phyloP scores from a whole-genome alignment of 305 asterid genomes.

The Euphrasia arctica region DNA sequence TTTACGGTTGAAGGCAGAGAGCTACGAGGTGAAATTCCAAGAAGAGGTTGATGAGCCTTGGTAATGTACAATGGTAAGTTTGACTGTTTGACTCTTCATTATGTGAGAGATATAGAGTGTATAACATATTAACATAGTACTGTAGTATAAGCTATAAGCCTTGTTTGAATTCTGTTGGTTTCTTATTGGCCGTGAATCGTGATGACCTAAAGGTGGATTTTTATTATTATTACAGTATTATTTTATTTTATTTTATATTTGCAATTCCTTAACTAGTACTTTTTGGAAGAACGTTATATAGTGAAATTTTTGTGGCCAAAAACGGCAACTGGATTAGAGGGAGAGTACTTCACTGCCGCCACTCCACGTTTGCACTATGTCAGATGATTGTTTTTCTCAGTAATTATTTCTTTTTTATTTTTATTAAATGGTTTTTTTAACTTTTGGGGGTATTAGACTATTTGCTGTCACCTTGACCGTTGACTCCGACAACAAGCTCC shows the following conservation, averaged over 20 bases:
- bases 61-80: slow-evolving; percentile 31
- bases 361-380: slow-evolving; percentile 48
- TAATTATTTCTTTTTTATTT: not conserved
- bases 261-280: too few species aligned
- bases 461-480: slow-evolving; percentile 59
- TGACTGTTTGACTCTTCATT: slow-evolving; percentile 5
- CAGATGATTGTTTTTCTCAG: slow-evolving; percentile 29
- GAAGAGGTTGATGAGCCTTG: slow-evolving; percentile 81
- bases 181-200: too few species aligned
- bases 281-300: too few species aligned
- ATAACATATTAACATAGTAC: too few species aligned
- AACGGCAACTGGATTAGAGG: slow-evolving; percentile 29
- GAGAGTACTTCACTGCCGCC: slow-evolving; percentile 42
- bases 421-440: too few species aligned
- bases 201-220: too few species aligned
- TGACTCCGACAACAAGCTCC: slow-evolving; percentile 28
- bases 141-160: not conserved
- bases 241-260: too few species aligned
- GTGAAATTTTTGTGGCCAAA: slow-evolving; percentile 30
- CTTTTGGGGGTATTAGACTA: slow-evolving; percentile 30
- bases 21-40: slow-evolving; percentile 54
- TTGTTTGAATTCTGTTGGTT: slow-evolving; percentile 9
- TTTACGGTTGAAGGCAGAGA: slow-evolving; percentile 58
- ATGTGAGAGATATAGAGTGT: not conserved
- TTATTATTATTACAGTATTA: too few species aligned